Base-by-base conservation (phyloP, 495 filamentous ascomycete genomes). In the Penicillium egyptiacum region DNA sequence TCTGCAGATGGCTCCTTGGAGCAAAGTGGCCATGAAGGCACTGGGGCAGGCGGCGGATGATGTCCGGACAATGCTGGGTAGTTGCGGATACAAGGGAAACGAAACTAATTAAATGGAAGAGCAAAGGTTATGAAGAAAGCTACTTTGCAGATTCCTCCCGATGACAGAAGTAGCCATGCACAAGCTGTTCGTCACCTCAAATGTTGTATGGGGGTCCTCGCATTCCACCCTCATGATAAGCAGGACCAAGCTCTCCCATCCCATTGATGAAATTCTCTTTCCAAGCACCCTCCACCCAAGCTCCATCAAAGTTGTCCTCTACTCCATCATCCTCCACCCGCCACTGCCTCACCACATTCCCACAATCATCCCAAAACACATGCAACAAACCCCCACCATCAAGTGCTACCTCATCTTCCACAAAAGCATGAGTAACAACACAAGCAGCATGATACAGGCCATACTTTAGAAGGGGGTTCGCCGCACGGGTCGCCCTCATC, bases 361-460 rank as follows among this genome's bases (percentile, higher is more conserved):
- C 58, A 57, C 52, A 28, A 41, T 62, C 60, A 50, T 65, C 60
- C 55, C 35, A 50, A 37, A 57, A 57, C 7, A 52, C 46, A 51
- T 57, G 46, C 39, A 57, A 46, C 16, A 52, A n/a, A 35, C 54
- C 54, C 55, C 55, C 23, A 17, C 55, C 55, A 45, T 43, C 30
- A 2, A 37, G 9, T 11, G 47, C 55, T 0, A 43, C 55, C 10
- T 53, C 43, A 50, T 48, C 35, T 20, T 60, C 56, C 14, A 54
- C 56, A 43, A 22, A 42, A 25, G 26, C 26, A 45, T 40, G 28
- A 31, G 43, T 50, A 49, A 55, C 74, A 41, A 57, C 55, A 57
- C 63, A 85, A 14, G 33, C 30, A 10, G 26, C 45, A 8, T 47
- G 45, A 31, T 47, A 47, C 14, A 31, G n/a, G 16, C 4, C 52